phyloP scores from a whole-genome alignment of 2,329 filamentous ascomycete species.

The Fusarium sp. region DNA sequence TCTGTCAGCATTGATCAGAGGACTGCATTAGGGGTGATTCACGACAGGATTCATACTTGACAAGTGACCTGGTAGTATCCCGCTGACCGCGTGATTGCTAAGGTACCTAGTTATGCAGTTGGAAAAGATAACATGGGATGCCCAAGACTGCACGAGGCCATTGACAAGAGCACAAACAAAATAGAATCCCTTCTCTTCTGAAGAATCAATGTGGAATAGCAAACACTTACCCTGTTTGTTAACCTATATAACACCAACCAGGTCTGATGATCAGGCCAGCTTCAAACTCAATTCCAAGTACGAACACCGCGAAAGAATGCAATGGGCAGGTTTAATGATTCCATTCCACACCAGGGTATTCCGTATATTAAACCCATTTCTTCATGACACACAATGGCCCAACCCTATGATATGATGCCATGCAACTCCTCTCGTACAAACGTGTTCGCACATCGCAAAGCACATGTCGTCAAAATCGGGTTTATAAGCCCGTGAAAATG shows the following conservation, averaged over 20 bases:
- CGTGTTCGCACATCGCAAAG: background rate
- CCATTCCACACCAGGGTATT: background rate
- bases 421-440: slow-evolving; percentile 8
- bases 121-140: too few species aligned
- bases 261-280: background rate
- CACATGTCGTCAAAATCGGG: background rate
- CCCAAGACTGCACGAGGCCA: background rate
- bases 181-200: background rate
- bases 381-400: background rate
- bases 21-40: background rate
- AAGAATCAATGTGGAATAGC: background rate
- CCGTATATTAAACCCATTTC: slow-evolving; percentile 2
- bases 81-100: background rate
- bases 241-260: background rate
- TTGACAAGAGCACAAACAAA: background rate
- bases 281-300: background rate
- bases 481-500: slow-evolving; percentile 16
- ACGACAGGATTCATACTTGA: background rate
- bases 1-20: background rate
- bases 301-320: background rate
- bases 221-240: background rate
- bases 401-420: background rate
- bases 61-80: background rate
- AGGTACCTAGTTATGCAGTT: too few species aligned
- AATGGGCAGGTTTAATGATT: background rate